phyloP scores from a whole-genome alignment of 2,329 filamentous ascomycete genomes.

The Fusarium sp. region DNA sequence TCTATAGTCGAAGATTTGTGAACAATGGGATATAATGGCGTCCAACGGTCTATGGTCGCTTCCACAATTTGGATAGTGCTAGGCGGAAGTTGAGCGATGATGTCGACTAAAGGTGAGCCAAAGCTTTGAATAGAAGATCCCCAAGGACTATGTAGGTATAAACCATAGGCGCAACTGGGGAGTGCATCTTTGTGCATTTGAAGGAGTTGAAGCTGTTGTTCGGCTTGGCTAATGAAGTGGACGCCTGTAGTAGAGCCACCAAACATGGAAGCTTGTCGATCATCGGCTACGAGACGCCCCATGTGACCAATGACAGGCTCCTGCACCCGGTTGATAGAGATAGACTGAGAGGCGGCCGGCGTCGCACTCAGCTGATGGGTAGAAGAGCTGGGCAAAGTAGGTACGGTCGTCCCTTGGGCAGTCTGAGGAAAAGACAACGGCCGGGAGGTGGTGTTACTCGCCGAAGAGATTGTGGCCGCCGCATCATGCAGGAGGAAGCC shows the following conservation, averaged over 20 bases:
- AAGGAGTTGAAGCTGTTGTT: conserved; percentile 42
- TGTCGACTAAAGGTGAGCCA: background rate
- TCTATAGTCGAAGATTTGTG: conserved; percentile 37
- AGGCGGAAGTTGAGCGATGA: conserved; percentile 25
- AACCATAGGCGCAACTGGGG: conserved; percentile 39
- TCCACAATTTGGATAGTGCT: conserved; percentile 29
- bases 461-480: background rate
- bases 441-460: background rate
- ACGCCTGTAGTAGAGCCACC: conserved; percentile 44
- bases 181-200: conserved; percentile 39
- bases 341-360: background rate
- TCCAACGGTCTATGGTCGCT: conserved; percentile 23
- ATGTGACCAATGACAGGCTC: conserved; percentile 43
- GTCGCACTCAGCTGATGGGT: background rate
- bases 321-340: background rate
- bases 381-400: background rate
- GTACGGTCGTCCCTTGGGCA: background rate
- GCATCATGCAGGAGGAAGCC: background rate
- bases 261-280: conserved; percentile 40
- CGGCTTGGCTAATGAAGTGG: conserved; percentile 44
- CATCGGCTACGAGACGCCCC: conserved; percentile 41
- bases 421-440: background rate
- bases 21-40: conserved; percentile 26
- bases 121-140: conserved; percentile 1
- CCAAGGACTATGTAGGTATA: conserved; percentile 40